Evolutionary conservation across 1,139 yeast species (phyloP).

Genomic region (Yamadazyma atmosphaerica): DNA sequence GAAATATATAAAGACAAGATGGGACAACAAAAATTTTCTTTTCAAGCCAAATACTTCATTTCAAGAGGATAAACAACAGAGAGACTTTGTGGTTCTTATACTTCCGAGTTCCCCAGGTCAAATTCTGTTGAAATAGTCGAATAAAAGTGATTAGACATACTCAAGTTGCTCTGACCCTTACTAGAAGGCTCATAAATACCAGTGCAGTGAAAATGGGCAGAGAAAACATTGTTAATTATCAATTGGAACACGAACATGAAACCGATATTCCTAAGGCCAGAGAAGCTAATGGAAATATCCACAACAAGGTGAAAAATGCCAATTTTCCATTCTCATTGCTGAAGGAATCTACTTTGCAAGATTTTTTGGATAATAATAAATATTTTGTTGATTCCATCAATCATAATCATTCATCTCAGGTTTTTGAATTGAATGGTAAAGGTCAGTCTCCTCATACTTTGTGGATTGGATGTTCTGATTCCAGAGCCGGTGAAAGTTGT

Average conservation of each 20-base stretch:
- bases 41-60: background rate
- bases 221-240: slow-evolving; percentile 44
- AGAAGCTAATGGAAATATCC: slow-evolving; percentile 9
- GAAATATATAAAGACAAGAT: slow-evolving; percentile 1
- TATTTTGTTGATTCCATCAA: slow-evolving; percentile 64
- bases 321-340: slow-evolving; percentile 57
- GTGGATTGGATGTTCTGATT: slow-evolving; percentile 96
- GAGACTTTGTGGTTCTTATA: background rate
- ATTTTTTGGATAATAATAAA: slow-evolving; percentile 67
- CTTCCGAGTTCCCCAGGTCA: background rate
- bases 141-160: slow-evolving; percentile 1
- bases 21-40: background rate
- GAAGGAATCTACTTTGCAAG: slow-evolving; percentile 58
- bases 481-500: slow-evolving; percentile 82
- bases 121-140: background rate
- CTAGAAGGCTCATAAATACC: slow-evolving; percentile 1
- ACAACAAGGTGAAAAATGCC: slow-evolving; percentile 15
- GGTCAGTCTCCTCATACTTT: slow-evolving; percentile 94
- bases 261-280: slow-evolving; percentile 28
- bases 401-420: slow-evolving; percentile 55
- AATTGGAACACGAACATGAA: slow-evolving; percentile 42
- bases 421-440: slow-evolving; percentile 69
- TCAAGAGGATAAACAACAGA: background rate
- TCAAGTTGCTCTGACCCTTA: background rate
- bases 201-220: slow-evolving; percentile 36